A percentile compares a stretch with the other conserved stretches of the same genome.
Conservation (phyloP, 2,329 filamentous ascomycete genomes). For the Atkinsonella texensis region DNA sequence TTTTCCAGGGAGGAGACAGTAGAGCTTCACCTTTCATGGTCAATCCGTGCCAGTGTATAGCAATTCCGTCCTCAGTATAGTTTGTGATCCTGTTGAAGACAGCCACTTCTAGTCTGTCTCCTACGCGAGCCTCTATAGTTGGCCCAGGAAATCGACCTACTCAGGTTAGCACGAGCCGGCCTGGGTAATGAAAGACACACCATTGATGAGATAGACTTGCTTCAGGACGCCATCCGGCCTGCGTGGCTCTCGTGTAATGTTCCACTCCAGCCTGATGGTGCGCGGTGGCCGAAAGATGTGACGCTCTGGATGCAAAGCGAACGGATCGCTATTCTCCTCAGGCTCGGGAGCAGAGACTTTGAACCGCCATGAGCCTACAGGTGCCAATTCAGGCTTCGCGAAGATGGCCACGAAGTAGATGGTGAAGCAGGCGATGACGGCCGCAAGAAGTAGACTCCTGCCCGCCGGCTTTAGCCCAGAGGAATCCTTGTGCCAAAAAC, state of each 20-base stretch:
- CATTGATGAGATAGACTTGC: slow-evolving; percentile 36
- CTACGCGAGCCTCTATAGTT: slow-evolving; percentile 30
- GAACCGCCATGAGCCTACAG: not conserved
- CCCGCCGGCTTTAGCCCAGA: not conserved
- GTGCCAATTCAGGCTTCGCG: not conserved
- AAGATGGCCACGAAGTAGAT: slow-evolving; percentile 6
- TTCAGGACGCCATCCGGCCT: slow-evolving; percentile 38
- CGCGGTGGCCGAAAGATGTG: slow-evolving; percentile 25
- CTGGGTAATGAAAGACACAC: slow-evolving; percentile 11
- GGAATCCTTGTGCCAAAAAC: not conserved
- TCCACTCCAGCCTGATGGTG: slow-evolving; percentile 24
- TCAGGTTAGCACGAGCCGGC: not conserved
- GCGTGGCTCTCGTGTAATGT: slow-evolving; percentile 23
- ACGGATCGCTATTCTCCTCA: not conserved
- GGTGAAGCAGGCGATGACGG: slow-evolving; percentile 10
- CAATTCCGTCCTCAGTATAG: slow-evolving; percentile 24
- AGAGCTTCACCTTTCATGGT: slow-evolving; percentile 38
- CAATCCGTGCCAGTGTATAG: slow-evolving; percentile 58
- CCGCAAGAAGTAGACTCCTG: not conserved
- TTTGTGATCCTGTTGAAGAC: slow-evolving; percentile 26
- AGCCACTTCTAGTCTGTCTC: slow-evolving; percentile 28
- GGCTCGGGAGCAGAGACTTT: no score
- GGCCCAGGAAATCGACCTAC: slow-evolving; percentile 29
- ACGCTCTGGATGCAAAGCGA: slow-evolving; percentile 26
- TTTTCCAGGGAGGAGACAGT: not conserved